These are phyloP conservation scores for Aeschynomene evenia DNA, from an alignment of 306 rosid genomes.

Conservation along the genomic window DNA sequence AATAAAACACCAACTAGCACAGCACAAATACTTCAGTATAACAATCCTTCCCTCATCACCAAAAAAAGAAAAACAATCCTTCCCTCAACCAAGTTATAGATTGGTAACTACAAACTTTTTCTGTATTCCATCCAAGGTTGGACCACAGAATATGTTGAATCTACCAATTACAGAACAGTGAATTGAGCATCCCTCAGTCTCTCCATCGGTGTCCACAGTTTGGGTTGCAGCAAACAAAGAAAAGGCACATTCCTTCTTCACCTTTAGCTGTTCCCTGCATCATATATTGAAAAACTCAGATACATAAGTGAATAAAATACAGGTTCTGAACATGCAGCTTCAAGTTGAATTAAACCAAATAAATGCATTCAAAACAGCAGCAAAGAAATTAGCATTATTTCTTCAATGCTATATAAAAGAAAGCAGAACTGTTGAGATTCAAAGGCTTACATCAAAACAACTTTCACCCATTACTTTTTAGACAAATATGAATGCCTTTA, in stretches of 20 bases:
- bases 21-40: not conserved
- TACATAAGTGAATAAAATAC: not conserved
- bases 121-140: conserved; percentile 7
- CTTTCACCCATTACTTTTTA: not conserved
- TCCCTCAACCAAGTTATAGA: not conserved
- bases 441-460: conserved; percentile 5
- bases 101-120: conserved; percentile 7
- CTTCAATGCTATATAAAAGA: not conserved
- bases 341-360: not conserved
- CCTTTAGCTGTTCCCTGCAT: conserved; percentile 46
- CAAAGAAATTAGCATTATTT: not conserved
- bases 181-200: conserved; percentile 29
- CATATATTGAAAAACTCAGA: conserved; percentile 8
- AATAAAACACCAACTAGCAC: not conserved
- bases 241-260: conserved; percentile 46
- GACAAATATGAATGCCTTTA: not conserved
- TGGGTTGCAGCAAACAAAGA: conserved; percentile 45
- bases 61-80: not conserved
- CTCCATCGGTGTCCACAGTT: conserved; percentile 45
- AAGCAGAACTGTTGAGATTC: not conserved
- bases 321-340: not conserved
- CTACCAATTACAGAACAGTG: conserved; percentile 19
- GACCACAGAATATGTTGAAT: conserved; percentile 5
- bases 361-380: not conserved
- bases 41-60: not conserved